Conservation (phyloP, 177 flowering plant species). For the Vitis hybrid region DNA sequence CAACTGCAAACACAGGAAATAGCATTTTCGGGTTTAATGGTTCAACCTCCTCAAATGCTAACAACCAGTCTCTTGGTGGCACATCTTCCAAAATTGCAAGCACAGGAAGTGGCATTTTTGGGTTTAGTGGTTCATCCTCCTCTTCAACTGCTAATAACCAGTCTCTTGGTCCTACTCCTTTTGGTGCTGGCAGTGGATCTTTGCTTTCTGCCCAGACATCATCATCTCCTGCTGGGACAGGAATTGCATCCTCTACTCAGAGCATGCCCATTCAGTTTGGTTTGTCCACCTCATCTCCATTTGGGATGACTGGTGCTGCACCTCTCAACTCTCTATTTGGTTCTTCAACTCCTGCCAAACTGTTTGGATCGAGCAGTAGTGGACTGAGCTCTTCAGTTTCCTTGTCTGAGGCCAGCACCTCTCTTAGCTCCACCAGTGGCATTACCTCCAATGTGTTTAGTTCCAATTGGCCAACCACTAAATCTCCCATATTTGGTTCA, state of each 20-base stretch:
- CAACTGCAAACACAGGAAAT: slow-evolving; percentile 7
- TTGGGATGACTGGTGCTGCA: slow-evolving; percentile 39
- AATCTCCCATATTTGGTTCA: slow-evolving; percentile 39
- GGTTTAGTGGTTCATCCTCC: slow-evolving; percentile 33
- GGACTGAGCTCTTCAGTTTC: slow-evolving; percentile 32
- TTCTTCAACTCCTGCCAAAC: slow-evolving; percentile 30
- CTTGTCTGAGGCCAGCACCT: slow-evolving; percentile 25
- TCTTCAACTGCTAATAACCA: slow-evolving; percentile 29
- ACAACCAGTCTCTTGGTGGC: slow-evolving; percentile 6
- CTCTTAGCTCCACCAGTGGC: slow-evolving; percentile 28
- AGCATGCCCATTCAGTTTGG: slow-evolving; percentile 42
- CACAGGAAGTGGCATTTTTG: slow-evolving; percentile 38
- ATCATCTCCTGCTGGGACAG: slow-evolving; percentile 23
- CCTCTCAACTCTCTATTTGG: slow-evolving; percentile 23
- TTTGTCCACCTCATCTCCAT: slow-evolving; percentile 45
- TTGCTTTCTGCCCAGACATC: slow-evolving; percentile 20
- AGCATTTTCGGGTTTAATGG: slow-evolving; percentile 10
- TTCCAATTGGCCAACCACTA: slow-evolving; percentile 33
- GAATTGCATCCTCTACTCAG: slow-evolving; percentile 26
- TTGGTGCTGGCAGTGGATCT: slow-evolving; percentile 21
- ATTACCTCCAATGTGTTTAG: slow-evolving; percentile 29
- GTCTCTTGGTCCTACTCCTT: slow-evolving; percentile 26
- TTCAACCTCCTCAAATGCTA: too few relatives aligned
- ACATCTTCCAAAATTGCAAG: slow-evolving; percentile 23
- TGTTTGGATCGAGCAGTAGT: slow-evolving; percentile 35